Evolutionary conservation across 768 basidiomycete genomes (phyloP), one percentile per base, ranked within the genome.

Genomic region (Astraeus odoratus): DNA sequence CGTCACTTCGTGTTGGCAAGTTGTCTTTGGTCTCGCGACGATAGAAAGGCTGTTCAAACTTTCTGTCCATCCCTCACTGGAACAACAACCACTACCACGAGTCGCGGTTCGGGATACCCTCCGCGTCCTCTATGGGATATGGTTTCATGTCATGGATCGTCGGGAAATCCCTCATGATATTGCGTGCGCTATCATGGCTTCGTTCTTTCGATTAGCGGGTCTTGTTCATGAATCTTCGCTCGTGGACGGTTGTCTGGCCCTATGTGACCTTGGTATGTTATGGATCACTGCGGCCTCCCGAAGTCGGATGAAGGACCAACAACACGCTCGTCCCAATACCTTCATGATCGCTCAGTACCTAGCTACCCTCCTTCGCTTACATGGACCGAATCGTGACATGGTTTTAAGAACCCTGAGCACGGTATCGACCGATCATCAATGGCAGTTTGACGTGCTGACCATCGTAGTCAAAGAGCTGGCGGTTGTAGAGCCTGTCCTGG

Each of bases 201-300:
- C 73, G 1, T 77, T 80, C 53, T 58, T 80, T 24, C 72, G 64
- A 35, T 53, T 78, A 25, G 67, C 76, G 7, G 67, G 59, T 13
- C 47, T 55, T n/a, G 58, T 70, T 5, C 53, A 49, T 5, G 75
- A 79, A 43, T 53, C 44, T 1, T 48, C 57, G 8, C 51, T 80
- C 9, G 58, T 64, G 26, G 57, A 63, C 5, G 66, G 52, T 3
- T 76, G 72, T 47, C 57, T 54, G 36, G 61, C 53, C 9, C 67
- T 68, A 40, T 66, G 59, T 48, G 41, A 50, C 15, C 27, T 46
- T n/a, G 54, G 57, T 23, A 48, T 42, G n/a, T 50, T 73, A 20
- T 67, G 65, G 56, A 44, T 8, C 36, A n/a, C 15, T 18, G 46
- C 35, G 8, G 42, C 38, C 42, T 26, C 25, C 20, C 13, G 12